Evolutionary conservation across 1,139 yeast species (phyloP), one percentile per base, ranked within the genome.

Genomic region (Yamadazyma sp.): DNA sequence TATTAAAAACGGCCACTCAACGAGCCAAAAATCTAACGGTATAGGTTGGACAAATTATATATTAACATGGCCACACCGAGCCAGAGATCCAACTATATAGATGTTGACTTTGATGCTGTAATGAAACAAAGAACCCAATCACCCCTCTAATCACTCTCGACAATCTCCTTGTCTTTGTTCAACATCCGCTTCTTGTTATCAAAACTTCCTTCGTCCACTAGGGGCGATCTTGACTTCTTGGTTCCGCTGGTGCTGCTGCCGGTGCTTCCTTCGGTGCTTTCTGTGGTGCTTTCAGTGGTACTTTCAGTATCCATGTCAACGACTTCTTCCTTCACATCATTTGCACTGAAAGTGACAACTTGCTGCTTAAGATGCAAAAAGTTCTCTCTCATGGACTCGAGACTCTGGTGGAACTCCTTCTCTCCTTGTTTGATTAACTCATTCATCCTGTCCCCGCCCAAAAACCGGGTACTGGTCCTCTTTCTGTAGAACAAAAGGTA

Each of bases 401-500:
- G 43, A 3, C 36, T 38, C 14, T 45, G 42, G 17, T 49, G 52
- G 31, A 47, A 53, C n/a, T 45, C 49, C 17, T 49, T 41, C 34
- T 57, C 48, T 15, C 68, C 69, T 16, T 50, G 48, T 17, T 48
- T 42, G 12, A 68, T 55, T 37, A 63, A 53, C 14, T 55, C 51
- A 26, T 54, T 54, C 35, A 72, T 54, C 5, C 53, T 47, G 1
- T 52, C 52, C 1, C 75, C 73, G 2, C 77, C 84, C 25, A 72
- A 56, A 10, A 59, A 55, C 9, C 46, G 23, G n/a, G 49, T 28
- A 2, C 54, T 15, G 3, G 48, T 53, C 47, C 91, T 71, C 43
- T 81, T 81, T 42, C 94, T 74, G 61, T 92, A 92, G 54, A 92
- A 92, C 40, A 92, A 64, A 47, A 92, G 66, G 58, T 92, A 92